These are phyloP conservation scores for Entrophospora sp. DNA, from an alignment of 192 early-diverging fungal species.

Conservation along the genomic window DNA sequence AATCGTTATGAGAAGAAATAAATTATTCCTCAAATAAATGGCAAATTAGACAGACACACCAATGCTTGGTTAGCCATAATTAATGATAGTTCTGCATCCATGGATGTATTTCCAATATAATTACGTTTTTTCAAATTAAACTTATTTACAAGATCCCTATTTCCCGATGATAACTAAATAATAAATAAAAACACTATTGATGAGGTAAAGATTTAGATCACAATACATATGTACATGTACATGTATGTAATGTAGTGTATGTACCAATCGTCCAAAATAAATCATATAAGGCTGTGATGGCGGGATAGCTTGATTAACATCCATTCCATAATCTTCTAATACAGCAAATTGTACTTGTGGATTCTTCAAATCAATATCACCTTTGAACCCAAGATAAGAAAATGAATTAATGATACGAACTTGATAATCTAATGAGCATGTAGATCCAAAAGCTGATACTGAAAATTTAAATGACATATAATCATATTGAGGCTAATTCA, in stretches of 20 bases:
- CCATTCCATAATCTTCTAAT: conserved; percentile 69
- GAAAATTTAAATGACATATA: conserved; percentile 63
- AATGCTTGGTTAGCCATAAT: conserved; percentile 94
- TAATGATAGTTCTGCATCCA: conserved; percentile 96
- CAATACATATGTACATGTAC: background rate
- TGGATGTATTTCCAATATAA: conserved; percentile 93
- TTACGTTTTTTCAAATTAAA: conserved; percentile 93
- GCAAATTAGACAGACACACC: conserved; percentile 30
- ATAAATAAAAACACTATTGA: no score
- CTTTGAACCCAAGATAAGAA: conserved; percentile 74
- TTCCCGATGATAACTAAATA: conserved; percentile 61
- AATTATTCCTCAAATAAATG: background rate
- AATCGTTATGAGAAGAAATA: background rate
- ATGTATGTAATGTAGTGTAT: background rate
- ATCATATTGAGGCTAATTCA: background rate
- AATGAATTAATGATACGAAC: conserved; percentile 75
- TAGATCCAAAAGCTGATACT: conserved; percentile 67
- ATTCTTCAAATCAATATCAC: conserved; percentile 74
- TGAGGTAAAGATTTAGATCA: background rate
- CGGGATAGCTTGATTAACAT: conserved; percentile 28
- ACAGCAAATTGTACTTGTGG: conserved; percentile 68
- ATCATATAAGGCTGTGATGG: conserved; percentile 27
- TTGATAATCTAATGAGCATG: conserved; percentile 65
- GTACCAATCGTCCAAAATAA: conserved; percentile 64
- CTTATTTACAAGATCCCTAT: conserved; percentile 60